Percentiles rank a stretch among this genome's conserved stretches.
Evolutionary conservation across 495 filamentous ascomycete species (phyloP).

Genomic region (Friedmanniomyces simplex): DNA sequence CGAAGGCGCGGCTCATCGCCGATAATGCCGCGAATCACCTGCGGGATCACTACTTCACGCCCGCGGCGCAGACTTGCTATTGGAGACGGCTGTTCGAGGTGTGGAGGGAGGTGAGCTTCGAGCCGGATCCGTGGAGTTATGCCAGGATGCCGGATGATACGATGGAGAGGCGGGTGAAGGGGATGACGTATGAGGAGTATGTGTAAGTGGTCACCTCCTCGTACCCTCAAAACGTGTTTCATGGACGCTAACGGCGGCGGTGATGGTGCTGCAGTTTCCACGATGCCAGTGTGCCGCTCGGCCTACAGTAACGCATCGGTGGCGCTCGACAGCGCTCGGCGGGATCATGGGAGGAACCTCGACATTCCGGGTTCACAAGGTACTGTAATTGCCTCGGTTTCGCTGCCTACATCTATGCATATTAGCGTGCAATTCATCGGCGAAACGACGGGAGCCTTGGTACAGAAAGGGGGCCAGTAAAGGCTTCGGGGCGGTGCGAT

Average conservation of each 20-base stretch:
- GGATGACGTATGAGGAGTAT: constrained; percentile 11
- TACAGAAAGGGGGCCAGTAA: too few relatives aligned
- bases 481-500: too few relatives aligned
- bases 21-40: constrained; percentile 45
- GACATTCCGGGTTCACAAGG: too few relatives aligned
- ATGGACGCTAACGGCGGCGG: not conserved
- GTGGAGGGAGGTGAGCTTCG: constrained; percentile 28
- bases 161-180: not conserved
- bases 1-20: constrained; percentile 40
- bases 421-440: too few relatives aligned
- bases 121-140: not conserved
- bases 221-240: too few relatives aligned
- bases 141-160: not conserved
- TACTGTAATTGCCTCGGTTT: too few relatives aligned
- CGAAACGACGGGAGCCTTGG: too few relatives aligned
- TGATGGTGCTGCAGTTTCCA: not conserved
- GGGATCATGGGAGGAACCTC: too few relatives aligned
- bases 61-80: constrained; percentile 51
- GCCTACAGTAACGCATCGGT: not conserved
- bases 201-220: not conserved
- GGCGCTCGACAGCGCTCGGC: too few relatives aligned
- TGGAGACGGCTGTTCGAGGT: constrained; percentile 44
- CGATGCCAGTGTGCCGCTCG: not conserved
- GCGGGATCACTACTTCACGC: constrained; percentile 49
- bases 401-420: too few relatives aligned